Evolutionary conservation across 179 eudicot genomes (phyloP).

Genomic region (Camellia oleifera): DNA sequence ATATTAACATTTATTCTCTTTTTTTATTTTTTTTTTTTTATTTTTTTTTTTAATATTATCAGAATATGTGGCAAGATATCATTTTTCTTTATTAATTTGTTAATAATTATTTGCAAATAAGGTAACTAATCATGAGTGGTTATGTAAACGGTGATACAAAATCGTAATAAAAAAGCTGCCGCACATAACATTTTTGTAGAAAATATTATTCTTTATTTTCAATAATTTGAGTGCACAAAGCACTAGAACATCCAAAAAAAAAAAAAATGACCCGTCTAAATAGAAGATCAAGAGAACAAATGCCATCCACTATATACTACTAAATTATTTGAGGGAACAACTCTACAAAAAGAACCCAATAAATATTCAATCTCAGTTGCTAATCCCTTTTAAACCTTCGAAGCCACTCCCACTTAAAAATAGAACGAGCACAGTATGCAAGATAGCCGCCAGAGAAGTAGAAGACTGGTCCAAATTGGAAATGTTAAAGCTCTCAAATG

Average conservation of each 20-base stretch:
- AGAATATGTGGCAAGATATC: too few relatives aligned
- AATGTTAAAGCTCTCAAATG: constrained; percentile 13
- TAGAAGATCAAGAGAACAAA: neutral
- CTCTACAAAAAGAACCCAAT: neutral
- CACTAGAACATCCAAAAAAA: neutral
- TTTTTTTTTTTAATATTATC: too few relatives aligned
- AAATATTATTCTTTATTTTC: neutral
- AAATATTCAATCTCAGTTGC: neutral
- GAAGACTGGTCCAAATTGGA: constrained; percentile 20
- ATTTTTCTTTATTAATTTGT: too few relatives aligned
- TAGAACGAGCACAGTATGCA: neutral
- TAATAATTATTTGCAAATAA: too few relatives aligned
- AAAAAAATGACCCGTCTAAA: neutral
- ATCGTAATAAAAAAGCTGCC: too few relatives aligned
- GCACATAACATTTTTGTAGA: too few relatives aligned
- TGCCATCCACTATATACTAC: neutral
- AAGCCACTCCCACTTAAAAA: constrained; percentile 16
- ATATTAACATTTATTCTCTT: too few relatives aligned
- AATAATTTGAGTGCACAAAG: neutral
- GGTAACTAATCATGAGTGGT: too few relatives aligned
- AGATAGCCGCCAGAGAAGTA: constrained; percentile 9
- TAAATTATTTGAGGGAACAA: neutral
- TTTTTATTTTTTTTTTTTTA: too few relatives aligned
- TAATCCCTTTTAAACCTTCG: neutral
- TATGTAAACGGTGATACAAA: too few relatives aligned